phyloP scores from a whole-genome alignment of 2,329 filamentous ascomycete species.

The Epichloe gansuensis region DNA sequence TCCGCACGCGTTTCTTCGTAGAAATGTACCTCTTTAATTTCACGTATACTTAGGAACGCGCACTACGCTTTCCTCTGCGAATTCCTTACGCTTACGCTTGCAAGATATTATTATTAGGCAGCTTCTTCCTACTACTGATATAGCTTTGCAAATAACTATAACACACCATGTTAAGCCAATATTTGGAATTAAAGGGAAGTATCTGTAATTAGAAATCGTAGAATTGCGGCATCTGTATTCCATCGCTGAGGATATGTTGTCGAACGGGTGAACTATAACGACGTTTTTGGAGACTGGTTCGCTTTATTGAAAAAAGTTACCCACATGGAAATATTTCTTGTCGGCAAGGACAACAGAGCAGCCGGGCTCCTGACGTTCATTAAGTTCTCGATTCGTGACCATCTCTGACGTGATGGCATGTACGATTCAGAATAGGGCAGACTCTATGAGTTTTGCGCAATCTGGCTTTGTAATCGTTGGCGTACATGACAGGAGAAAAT shows the following conservation, averaged over 20 bases:
- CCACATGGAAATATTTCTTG: neutral
- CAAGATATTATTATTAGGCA: too few species aligned
- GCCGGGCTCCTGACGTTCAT: neutral
- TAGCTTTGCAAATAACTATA: too few species aligned
- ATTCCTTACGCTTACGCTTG: too few species aligned
- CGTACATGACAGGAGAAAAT: too few species aligned
- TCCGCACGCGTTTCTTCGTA: too few species aligned
- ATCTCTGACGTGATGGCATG: neutral
- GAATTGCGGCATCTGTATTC: slow-evolving; percentile 1
- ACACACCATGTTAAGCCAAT: too few species aligned
- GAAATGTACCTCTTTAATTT: too few species aligned
- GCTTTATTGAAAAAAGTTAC: neutral
- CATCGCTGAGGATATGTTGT: neutral
- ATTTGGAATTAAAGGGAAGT: too few species aligned
- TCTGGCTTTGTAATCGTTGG: neutral
- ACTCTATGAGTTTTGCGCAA: neutral
- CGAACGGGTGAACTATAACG: neutral
- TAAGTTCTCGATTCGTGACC: slow-evolving; percentile 1
- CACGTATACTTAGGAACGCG: too few species aligned
- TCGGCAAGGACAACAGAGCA: neutral
- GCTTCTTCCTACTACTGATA: too few species aligned
- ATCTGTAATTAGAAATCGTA: neutral
- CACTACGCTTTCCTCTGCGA: too few species aligned
- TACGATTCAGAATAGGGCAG: neutral
- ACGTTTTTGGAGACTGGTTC: neutral